These are phyloP conservation scores for Nakazawaea populi DNA, from an alignment of 805 yeast species.

Conservation along the genomic window DNA sequence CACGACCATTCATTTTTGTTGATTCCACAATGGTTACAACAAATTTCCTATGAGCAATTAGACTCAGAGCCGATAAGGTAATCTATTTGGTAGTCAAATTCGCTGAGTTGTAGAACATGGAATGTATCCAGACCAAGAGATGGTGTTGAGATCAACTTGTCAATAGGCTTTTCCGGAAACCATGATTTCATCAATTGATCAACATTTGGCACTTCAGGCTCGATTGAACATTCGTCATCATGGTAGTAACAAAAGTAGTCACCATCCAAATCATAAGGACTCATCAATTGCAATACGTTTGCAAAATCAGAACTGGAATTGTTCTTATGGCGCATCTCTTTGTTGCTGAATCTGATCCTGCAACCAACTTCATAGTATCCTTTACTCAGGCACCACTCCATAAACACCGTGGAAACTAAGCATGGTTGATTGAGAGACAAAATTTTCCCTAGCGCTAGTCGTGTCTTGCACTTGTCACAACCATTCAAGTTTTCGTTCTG, in stretches of 20 bases:
- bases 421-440: slow-evolving; percentile 18
- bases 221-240: slow-evolving; percentile 13
- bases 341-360: slow-evolving; percentile 16
- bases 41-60: slow-evolving; percentile 31
- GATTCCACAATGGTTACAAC: slow-evolving; percentile 32
- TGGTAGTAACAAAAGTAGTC: slow-evolving; percentile 23
- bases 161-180: slow-evolving; percentile 11
- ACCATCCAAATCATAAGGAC: slow-evolving; percentile 22
- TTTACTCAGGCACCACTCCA: slow-evolving; percentile 21
- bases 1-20: slow-evolving; percentile 21
- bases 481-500: slow-evolving; percentile 7
- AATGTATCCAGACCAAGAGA: slow-evolving; percentile 16
- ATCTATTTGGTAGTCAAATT: slow-evolving; percentile 34
- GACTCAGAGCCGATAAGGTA: slow-evolving; percentile 33
- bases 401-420: slow-evolving; percentile 17
- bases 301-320: slow-evolving; percentile 21
- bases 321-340: slow-evolving; percentile 11
- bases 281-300: slow-evolving; percentile 18
- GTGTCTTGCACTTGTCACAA: slow-evolving; percentile 10
- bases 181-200: slow-evolving; percentile 3
- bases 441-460: slow-evolving; percentile 10
- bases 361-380: slow-evolving; percentile 15
- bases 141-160: slow-evolving; percentile 9
- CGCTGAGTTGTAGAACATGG: slow-evolving; percentile 36
- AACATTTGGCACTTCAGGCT: slow-evolving; percentile 11